Evolutionary conservation across 2,329 filamentous ascomycete genomes (phyloP), one percentile per base, ranked within the genome.

Genomic region (Exophiala alcalophila): DNA sequence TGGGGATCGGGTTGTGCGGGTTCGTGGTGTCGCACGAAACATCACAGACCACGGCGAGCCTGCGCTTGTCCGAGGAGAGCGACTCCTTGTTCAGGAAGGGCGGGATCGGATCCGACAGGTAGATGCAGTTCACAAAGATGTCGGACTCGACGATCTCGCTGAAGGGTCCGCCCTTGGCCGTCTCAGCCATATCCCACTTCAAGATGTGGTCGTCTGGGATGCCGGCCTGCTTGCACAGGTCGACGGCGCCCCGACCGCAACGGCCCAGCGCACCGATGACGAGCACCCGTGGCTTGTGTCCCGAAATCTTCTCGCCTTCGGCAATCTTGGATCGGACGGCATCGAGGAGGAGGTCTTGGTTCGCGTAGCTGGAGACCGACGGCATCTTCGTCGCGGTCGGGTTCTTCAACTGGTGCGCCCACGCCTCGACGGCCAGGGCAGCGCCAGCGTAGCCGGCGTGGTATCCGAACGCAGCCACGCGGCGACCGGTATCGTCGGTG

Each of bases 51-150:
- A 94, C 86, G 40, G 78, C 80, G 40, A 96, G 77, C 60, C 81
- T 84, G 62, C 91, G 83, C 57, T 74, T 74, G 3, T 83, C 72
- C 27, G 74, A 69, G 52, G 81, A 74, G 41, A 95, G 78, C 38
- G 77, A 81, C 55, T 86, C 77, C 48, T 73, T 61, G 65, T 86
- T 81, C 61, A 94, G 77, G 62, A 96, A 96, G 23, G 84, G 84
- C 18, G 86, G 84, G 55, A 92, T 90, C 62, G 83, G 78, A 56
- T 80, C 72, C 49, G 74, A 80, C 28, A 96, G 80, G 69, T 95
- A 95, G 64, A 95, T 91, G 76, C 84, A 89, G 72, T 92, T 94
- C 64, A 92, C 74, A 62, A 89, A 87, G 61, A 88, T 83, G 58
- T 86, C 81, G 48, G 72, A 57, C 65, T 87, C 77, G 32, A 81